Evolutionary conservation across 2,329 filamentous ascomycete species (phyloP), one percentile per base, ranked within the genome.

Genomic region (Venturia carpophila): DNA sequence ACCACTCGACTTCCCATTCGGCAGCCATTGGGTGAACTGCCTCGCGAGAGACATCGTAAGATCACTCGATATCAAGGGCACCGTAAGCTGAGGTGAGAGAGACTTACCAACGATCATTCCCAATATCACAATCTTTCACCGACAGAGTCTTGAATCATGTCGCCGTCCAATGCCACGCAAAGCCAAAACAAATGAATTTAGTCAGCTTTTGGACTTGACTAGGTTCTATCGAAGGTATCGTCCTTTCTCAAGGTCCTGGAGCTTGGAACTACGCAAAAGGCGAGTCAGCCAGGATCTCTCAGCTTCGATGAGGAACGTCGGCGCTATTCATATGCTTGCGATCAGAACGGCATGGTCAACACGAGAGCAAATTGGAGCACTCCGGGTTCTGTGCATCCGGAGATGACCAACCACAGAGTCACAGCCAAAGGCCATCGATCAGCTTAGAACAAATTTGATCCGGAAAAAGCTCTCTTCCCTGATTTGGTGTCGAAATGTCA

Each of bases 401-500:
- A 27, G 47, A 52, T 10, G 47, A 52, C 47, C 10, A 52, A 52
- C 47, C 47, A 52, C 47, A 52, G 47, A 52, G 17, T 15, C 47
- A 52, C 21, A 21, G 24, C 21, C 21, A 27, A 21, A 52, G 10
- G 21, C 47, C 24, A 24, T 52, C 21, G 10, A 11, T 52, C 47
- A 52, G 47, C 24, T 52, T 52, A 52, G 47, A 52, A 13, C 21
- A 21, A 52, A 52, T 52, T 52, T 27, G 10, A 21, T 47, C n/a
- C n/a, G 45, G 24, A 52, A 52, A 21, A 27, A 52, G 47, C 47
- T 52, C 47, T 52, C 47, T 52, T 52, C 13, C 47, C 47, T 4
- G 24, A 52, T 27, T 52, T 52, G 47, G 47, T 52, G 47, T 21
- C 24, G 47, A 52, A 27, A 52, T 52, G 21, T 52, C 47, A 52